phyloP scores from a whole-genome alignment of 768 basidiomycete genomes.

The Leccinum boreale region DNA sequence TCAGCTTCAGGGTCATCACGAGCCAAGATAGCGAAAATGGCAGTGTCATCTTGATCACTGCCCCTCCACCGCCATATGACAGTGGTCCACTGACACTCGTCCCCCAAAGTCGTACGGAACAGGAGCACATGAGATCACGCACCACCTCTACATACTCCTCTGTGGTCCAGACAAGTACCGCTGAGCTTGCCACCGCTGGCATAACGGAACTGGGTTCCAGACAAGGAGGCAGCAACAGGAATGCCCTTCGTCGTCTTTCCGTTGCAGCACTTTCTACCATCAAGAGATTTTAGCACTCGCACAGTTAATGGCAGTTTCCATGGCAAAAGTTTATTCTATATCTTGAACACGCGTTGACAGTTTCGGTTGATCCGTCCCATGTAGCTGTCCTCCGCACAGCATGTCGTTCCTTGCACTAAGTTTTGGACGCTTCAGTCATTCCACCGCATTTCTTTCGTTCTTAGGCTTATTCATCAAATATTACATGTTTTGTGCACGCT shows the following conservation, averaged over 20 bases:
- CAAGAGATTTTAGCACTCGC: conserved; percentile 17
- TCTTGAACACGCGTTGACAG: conserved; percentile 4
- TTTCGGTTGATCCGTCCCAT: neutral
- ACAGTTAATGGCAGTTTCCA: conserved; percentile 1
- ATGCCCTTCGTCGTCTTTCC: conserved; percentile 28
- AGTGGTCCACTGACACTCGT: neutral
- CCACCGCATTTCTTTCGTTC: neutral
- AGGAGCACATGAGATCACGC: conserved; percentile 12
- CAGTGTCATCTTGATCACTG: conserved; percentile 30
- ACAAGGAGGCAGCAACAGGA: conserved; percentile 16
- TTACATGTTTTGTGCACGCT: neutral
- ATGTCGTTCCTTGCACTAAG: conserved; percentile 6
- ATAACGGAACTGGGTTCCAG: conserved; percentile 12
- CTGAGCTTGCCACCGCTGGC: conserved; percentile 5
- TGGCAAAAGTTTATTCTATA: neutral
- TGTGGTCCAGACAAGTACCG: conserved; percentile 9
- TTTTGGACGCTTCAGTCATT: conserved; percentile 1
- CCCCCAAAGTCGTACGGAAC: conserved; percentile 5
- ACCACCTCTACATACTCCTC: conserved; percentile 26
- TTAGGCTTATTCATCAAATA: neutral
- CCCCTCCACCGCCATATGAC: conserved; percentile 28
- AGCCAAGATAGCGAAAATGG: conserved; percentile 29
- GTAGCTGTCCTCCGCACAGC: neutral
- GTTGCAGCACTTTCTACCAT: conserved; percentile 31
- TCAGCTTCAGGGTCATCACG: conserved; percentile 18